These are phyloP conservation scores for Sporodiniella umbellata DNA, from an alignment of 371 early-diverging fungal genomes.

Conservation along the genomic window DNA sequence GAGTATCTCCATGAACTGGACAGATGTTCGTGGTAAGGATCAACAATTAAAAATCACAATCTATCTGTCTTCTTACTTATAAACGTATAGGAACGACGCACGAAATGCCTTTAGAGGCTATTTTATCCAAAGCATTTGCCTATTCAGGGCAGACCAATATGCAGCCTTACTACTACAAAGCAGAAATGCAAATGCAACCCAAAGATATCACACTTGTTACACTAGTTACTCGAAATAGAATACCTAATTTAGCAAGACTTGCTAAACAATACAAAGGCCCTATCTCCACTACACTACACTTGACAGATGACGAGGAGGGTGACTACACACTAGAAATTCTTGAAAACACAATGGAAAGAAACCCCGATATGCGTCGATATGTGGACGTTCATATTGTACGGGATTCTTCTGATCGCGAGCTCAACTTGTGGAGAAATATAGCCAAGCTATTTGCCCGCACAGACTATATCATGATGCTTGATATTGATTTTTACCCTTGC, in stretches of 20 bases:
- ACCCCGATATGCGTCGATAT: slow-evolving; percentile 44
- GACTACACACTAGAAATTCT: slow-evolving; percentile 41
- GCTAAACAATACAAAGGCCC: slow-evolving; percentile 55
- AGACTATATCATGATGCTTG: slow-evolving; percentile 58
- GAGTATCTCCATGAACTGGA: slow-evolving; percentile 18
- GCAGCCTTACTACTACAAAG: slow-evolving; percentile 54
- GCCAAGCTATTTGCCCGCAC: slow-evolving; percentile 60
- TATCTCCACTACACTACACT: slow-evolving; percentile 58
- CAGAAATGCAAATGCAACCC: slow-evolving; percentile 32
- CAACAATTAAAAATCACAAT: no score
- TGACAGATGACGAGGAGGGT: slow-evolving; percentile 47
- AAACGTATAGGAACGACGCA: slow-evolving; percentile 14
- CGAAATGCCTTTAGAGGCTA: slow-evolving; percentile 20
- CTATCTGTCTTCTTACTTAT: no score
- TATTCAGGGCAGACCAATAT: slow-evolving; percentile 48
- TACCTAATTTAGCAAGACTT: slow-evolving; percentile 41
- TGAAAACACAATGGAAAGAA: slow-evolving; percentile 38
- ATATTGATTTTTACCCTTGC: slow-evolving; percentile 60
- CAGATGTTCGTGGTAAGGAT: slow-evolving; percentile 16
- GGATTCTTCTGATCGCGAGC: slow-evolving; percentile 56
- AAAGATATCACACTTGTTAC: slow-evolving; percentile 60
- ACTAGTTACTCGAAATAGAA: slow-evolving; percentile 50
- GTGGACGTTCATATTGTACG: slow-evolving; percentile 59
- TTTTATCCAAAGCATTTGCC: slow-evolving; percentile 26
- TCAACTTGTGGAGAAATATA: slow-evolving; percentile 63